Evolutionary conservation across 805 yeast species (phyloP).

Genomic region (Saccharomycopsis olivae): DNA sequence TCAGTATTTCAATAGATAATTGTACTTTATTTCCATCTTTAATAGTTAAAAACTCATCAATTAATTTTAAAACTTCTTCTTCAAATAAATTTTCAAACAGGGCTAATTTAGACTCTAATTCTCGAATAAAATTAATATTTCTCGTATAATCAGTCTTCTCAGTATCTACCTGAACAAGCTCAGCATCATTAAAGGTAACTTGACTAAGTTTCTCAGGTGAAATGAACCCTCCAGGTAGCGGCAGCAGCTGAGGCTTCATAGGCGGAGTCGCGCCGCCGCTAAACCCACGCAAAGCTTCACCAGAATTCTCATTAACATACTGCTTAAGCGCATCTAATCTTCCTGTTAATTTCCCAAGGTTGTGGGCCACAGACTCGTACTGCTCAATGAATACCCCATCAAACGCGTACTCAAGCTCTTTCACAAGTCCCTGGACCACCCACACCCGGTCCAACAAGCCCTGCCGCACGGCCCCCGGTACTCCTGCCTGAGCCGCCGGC

Average conservation of each 20-base stretch:
- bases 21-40: too few species aligned
- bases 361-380: conserved; percentile 9
- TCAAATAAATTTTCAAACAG: not conserved
- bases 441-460: conserved; percentile 14
- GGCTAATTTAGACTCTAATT: not conserved
- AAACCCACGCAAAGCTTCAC: not conserved
- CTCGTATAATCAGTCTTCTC: not conserved
- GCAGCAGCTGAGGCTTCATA: too few species aligned
- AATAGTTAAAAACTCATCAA: conserved; percentile 1
- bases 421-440: conserved; percentile 13
- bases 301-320: conserved; percentile 3
- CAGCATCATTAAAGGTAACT: not conserved
- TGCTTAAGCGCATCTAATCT: conserved; percentile 7
- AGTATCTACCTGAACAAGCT: not conserved
- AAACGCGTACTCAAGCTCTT: conserved; percentile 11
- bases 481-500: not conserved
- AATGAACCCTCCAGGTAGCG: conserved; percentile 8
- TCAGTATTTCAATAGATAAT: too few species aligned
- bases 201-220: conserved; percentile 4
- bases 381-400: conserved; percentile 6
- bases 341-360: conserved; percentile 9
- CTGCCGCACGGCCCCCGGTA: not conserved
- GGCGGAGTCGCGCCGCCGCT: not conserved
- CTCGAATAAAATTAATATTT: not conserved
- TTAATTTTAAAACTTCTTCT: not conserved